Evolutionary conservation across 805 yeast genomes (phyloP).

Genomic region (Saturnispora bothae): DNA sequence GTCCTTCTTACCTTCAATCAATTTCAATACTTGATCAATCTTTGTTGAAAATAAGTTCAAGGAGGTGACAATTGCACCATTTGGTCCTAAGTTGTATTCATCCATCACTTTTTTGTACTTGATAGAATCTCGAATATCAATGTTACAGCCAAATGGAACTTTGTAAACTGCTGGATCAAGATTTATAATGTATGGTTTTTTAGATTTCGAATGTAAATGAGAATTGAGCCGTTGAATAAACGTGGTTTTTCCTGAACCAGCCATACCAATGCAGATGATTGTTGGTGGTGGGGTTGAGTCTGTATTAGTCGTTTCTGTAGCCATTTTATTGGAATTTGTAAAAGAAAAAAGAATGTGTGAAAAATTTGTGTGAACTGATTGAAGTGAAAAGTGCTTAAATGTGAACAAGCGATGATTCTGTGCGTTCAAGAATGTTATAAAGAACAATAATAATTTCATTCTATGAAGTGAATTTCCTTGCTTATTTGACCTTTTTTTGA

Average conservation of each 20-base stretch:
- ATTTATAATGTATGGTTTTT: slow-evolving; percentile 85
- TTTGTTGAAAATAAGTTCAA: slow-evolving; percentile 87
- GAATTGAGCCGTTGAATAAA: slow-evolving; percentile 92
- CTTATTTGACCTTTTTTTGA: too few species aligned
- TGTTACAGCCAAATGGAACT: slow-evolving; percentile 89
- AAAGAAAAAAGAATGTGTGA: background rate
- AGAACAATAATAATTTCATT: too few species aligned
- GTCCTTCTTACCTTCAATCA: slow-evolving; percentile 64
- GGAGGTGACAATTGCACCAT: slow-evolving; percentile 96
- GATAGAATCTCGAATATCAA: slow-evolving; percentile 92
- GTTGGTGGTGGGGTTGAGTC: slow-evolving; percentile 23
- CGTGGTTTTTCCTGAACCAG: slow-evolving; percentile 89
- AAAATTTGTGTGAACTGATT: too few species aligned
- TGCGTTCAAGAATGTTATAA: too few species aligned
- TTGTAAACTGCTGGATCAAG: slow-evolving; percentile 93
- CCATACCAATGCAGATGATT: slow-evolving; percentile 34
- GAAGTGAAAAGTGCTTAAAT: too few species aligned
- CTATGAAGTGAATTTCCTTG: too few species aligned
- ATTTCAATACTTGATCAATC: slow-evolving; percentile 84
- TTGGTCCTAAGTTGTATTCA: slow-evolving; percentile 89
- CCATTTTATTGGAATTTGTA: too few species aligned
- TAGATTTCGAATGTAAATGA: slow-evolving; percentile 62
- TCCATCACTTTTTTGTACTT: slow-evolving; percentile 96
- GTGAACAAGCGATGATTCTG: too few species aligned
- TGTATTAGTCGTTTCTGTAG: background rate